Percentiles rank a stretch among this genome's conserved stretches.
Evolutionary conservation across 768 basidiomycete species (phyloP).

Genomic region (Rhizopogon vinicolor): DNA sequence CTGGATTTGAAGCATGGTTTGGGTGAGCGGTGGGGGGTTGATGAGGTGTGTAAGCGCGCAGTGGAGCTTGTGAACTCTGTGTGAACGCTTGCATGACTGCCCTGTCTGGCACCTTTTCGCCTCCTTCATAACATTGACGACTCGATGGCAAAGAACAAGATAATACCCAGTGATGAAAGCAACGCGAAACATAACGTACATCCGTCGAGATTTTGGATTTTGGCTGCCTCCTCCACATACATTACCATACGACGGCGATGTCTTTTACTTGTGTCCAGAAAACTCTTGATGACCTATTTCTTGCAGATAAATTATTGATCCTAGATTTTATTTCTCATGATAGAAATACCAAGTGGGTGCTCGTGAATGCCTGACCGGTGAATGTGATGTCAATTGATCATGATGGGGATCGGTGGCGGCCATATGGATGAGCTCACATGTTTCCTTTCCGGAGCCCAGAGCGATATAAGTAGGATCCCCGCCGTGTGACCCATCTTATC

Average conservation of each 20-base stretch:
- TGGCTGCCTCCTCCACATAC: neutral
- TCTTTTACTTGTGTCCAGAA: neutral
- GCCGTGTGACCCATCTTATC: neutral
- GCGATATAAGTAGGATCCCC: neutral
- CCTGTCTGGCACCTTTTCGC: neutral
- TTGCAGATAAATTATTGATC: neutral
- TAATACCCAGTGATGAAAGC: neutral
- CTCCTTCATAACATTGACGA: neutral
- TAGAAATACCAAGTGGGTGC: neutral
- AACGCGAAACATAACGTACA: neutral
- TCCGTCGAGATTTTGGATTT: neutral
- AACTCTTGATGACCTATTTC: neutral
- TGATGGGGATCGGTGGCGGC: too few species aligned
- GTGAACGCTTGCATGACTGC: slow-evolving; percentile 6
- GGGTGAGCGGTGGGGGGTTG: slow-evolving; percentile 71
- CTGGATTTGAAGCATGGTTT: slow-evolving; percentile 85
- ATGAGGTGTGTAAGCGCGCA: slow-evolving; percentile 67
- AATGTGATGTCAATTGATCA: too few species aligned
- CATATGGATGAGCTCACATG: too few species aligned
- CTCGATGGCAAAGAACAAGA: neutral
- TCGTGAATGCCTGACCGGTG: too few species aligned
- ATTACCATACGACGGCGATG: neutral
- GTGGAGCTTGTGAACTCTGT: slow-evolving; percentile 62
- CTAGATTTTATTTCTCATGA: neutral
- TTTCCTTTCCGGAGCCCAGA: neutral